phyloP scores from a whole-genome alignment of 2,329 filamentous ascomycete species.

The Monilinia aucupariae region DNA sequence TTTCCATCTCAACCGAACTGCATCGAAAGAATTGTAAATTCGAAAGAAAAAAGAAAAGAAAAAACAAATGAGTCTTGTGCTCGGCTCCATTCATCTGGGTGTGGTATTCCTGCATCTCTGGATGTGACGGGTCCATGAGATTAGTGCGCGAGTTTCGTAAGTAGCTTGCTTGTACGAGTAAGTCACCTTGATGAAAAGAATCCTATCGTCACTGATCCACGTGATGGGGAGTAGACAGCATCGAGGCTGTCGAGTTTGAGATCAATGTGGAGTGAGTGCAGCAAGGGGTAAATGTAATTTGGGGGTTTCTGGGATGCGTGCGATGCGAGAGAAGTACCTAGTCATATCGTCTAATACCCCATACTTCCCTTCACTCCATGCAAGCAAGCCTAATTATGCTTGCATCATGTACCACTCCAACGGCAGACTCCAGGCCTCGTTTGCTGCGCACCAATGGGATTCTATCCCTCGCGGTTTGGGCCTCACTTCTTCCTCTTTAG shows the following conservation, averaged over 20 bases:
- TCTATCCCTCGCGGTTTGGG: background rate
- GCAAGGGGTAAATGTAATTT: background rate
- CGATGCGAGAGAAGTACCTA: background rate
- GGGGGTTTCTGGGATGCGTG: background rate
- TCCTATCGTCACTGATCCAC: background rate
- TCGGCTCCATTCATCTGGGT: too few relatives aligned
- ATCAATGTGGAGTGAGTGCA: conserved; percentile 5
- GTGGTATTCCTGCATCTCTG: too few relatives aligned
- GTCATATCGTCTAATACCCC: background rate
- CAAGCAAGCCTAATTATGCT: too few relatives aligned
- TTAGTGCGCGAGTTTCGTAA: background rate
- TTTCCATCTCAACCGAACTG: too few relatives aligned
- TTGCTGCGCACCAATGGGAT: conserved; percentile 2
- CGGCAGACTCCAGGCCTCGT: background rate
- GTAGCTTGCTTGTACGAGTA: too few relatives aligned
- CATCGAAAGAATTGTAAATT: too few relatives aligned
- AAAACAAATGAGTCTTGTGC: too few relatives aligned
- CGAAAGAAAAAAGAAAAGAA: too few relatives aligned
- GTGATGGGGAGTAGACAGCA: background rate
- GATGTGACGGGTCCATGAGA: background rate
- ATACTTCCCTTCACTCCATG: too few relatives aligned
- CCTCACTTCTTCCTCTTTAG: too few relatives aligned
- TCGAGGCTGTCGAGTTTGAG: background rate
- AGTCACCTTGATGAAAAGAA: background rate
- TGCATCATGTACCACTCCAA: too few relatives aligned